Conservation (phyloP, 345 rosid genomes). For the sweet orange (Citrus sinensis) region DVS_A1.0 CM039161.1:2447501-2448000, state of each 20-base stretch:
- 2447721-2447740: conserved; percentile 72
- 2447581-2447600: conserved; percentile 49
- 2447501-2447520: conserved; percentile 59
- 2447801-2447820: conserved; percentile 51
- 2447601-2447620: conserved; percentile 19
- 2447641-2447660: conserved; percentile 48
- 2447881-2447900: conserved; percentile 18
- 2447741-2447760: conserved; percentile 67
- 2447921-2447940: too few relatives aligned
- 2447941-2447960: too few relatives aligned
- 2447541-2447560: conserved; percentile 59
- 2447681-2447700: conserved; percentile 52
- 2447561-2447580: conserved; percentile 57
- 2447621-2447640: conserved; percentile 42
- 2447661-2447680: conserved; percentile 43
- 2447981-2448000: too few relatives aligned
- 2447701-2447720: conserved; percentile 41
- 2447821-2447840: conserved; percentile 79
- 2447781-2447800: conserved; percentile 53
- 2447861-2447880: conserved; percentile 80
- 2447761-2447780: conserved; percentile 49
- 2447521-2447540: conserved; percentile 32
- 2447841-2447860: conserved; percentile 49
- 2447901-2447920: too few relatives aligned
- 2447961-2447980: too few relatives aligned